phyloP scores from a whole-genome alignment of 139 green algal genomes.

The Desmodesmus armatus region DNA sequence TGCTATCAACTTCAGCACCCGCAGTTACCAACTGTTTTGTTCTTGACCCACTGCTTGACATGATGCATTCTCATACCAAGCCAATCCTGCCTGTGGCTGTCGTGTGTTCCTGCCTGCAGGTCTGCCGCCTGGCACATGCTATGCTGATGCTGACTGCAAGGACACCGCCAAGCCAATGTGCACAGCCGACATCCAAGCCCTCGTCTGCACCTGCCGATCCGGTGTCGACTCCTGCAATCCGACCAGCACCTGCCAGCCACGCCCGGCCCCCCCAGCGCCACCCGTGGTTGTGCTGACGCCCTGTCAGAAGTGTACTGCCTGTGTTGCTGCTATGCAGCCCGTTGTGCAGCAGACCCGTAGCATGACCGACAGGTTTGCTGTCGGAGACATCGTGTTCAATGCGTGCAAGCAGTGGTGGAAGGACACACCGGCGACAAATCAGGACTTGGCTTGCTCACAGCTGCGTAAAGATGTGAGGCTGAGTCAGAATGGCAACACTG shows the following conservation, averaged over 20 bases:
- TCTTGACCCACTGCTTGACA: too few species aligned
- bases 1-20: neutral
- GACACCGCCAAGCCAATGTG: neutral
- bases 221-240: neutral
- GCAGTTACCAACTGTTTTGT: too few species aligned
- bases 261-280: neutral
- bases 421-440: neutral
- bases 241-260: neutral
- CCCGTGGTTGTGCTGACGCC: neutral
- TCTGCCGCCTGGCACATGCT: neutral
- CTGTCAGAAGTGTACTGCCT: neutral
- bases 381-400: neutral
- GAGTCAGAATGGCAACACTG: neutral
- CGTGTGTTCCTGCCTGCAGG: too few species aligned
- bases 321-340: neutral
- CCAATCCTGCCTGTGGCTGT: too few species aligned
- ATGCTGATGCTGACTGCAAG: neutral
- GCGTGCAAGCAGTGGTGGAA: neutral
- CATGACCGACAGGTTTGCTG: neutral
- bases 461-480: neutral
- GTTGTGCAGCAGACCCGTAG: neutral
- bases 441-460: neutral
- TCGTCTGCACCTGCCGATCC: neutral
- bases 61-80: too few species aligned
- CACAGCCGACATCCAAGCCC: neutral